Evolutionary conservation across 2,329 filamentous ascomycete genomes (phyloP).

Genomic region (Fusarium keratoplasticum): DNA sequence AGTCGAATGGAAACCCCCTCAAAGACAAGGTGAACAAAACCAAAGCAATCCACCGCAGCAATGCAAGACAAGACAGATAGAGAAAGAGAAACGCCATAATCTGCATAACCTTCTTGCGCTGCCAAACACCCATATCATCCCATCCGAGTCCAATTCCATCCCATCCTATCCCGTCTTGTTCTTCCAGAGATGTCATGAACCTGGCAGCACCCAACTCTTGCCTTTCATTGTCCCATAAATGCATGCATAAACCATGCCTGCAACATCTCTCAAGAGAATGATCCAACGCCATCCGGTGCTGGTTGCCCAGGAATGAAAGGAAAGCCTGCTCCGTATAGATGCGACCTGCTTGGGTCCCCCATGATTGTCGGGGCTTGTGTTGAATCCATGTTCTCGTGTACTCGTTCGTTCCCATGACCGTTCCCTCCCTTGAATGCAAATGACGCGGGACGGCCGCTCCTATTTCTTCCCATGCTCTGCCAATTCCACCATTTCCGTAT

Average conservation of each 20-base stretch:
- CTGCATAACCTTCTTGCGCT: background rate
- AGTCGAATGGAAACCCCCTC: background rate
- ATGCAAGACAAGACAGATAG: background rate
- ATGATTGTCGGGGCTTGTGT: conserved; percentile 37
- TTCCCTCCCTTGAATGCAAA: conserved; percentile 37
- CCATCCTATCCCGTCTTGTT: conserved; percentile 7
- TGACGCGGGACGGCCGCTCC: conserved; percentile 34
- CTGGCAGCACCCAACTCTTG: conserved; percentile 12
- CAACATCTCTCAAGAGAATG: conserved; percentile 18
- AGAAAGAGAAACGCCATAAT: conserved; percentile 14
- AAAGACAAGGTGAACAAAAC: background rate
- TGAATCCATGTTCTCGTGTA: conserved; percentile 41
- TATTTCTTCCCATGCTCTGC: conserved; percentile 37
- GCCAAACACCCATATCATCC: background rate
- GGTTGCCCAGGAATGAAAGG: conserved; percentile 23
- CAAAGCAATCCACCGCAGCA: background rate
- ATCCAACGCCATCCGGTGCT: conserved; percentile 33
- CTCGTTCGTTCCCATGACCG: conserved; percentile 37
- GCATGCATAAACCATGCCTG: conserved; percentile 5
- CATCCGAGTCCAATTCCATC: conserved; percentile 18
- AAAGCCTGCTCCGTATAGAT: conserved; percentile 28
- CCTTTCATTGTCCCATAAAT: conserved; percentile 8
- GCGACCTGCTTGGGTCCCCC: conserved; percentile 25
- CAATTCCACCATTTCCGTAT: conserved; percentile 16
- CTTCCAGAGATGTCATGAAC: background rate